phyloP scores from a whole-genome alignment of 495 filamentous ascomycete genomes.

The Neurospora africana region DNA sequence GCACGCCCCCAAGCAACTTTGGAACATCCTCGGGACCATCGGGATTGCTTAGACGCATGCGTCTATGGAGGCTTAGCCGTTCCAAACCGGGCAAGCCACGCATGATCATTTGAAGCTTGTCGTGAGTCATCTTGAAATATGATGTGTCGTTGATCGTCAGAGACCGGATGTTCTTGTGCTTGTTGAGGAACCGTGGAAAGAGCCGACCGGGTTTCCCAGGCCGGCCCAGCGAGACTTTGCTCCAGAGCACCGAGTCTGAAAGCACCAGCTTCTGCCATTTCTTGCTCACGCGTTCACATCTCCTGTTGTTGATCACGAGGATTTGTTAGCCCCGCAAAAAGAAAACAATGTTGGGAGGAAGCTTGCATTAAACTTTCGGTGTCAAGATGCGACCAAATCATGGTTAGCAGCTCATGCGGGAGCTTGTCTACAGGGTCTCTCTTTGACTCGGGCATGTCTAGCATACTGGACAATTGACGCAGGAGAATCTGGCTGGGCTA shows the following conservation, averaged over 20 bases:
- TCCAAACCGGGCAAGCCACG: slow-evolving; percentile 6
- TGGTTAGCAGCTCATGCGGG: slow-evolving; percentile 12
- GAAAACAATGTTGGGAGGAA: background rate
- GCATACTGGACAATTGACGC: slow-evolving; percentile 11
- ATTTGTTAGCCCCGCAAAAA: background rate
- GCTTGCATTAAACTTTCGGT: slow-evolving; percentile 11
- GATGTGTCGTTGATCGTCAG: slow-evolving; percentile 8
- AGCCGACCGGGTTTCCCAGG: slow-evolving; percentile 7
- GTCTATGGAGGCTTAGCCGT: slow-evolving; percentile 6
- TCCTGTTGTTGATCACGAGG: slow-evolving; percentile 3
- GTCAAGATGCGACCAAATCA: slow-evolving; percentile 14
- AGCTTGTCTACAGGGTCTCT: slow-evolving; percentile 16
- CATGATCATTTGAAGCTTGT: slow-evolving; percentile 4
- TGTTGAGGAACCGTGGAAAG: slow-evolving; percentile 10
- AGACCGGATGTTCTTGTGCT: slow-evolving; percentile 4
- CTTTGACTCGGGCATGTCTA: slow-evolving; percentile 5
- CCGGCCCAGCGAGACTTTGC: slow-evolving; percentile 1
- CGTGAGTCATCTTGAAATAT: slow-evolving; percentile 2
- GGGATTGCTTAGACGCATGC: background rate
- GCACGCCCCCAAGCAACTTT: background rate
- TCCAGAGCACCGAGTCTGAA: slow-evolving; percentile 12
- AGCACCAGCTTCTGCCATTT: slow-evolving; percentile 9
- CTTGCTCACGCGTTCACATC: slow-evolving; percentile 14
- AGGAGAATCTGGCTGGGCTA: slow-evolving; percentile 6
- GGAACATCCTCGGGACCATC: background rate